Conservation (phyloP, 2,329 filamentous ascomycete genomes). For the Scleromitrula shiraiana region DNA sequence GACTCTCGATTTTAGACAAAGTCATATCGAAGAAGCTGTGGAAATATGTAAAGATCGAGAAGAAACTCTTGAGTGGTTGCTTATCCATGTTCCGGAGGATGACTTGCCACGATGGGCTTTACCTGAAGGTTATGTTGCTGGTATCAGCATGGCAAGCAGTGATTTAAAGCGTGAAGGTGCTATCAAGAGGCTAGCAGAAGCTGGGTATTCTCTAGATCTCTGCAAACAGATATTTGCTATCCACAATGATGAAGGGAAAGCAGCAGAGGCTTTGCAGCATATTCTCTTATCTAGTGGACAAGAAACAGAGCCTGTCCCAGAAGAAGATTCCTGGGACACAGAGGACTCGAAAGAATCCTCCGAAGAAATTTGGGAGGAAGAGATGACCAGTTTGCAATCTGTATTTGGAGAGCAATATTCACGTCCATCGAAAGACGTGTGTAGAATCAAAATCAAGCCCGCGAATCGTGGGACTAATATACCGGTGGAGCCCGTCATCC, state of each 20-base stretch:
- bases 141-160: slow-evolving; percentile 75
- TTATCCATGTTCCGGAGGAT: slow-evolving; percentile 95
- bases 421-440: slow-evolving; percentile 52
- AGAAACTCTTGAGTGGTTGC: slow-evolving; percentile 89
- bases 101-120: slow-evolving; percentile 90
- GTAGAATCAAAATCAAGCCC: slow-evolving; percentile 58
- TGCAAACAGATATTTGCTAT: slow-evolving; percentile 71
- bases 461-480: slow-evolving; percentile 43
- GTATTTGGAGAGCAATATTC: slow-evolving; percentile 73
- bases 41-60: slow-evolving; percentile 84
- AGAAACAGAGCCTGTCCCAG: slow-evolving; percentile 29
- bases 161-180: slow-evolving; percentile 75
- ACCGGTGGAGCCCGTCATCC: slow-evolving; percentile 47
- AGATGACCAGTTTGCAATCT: slow-evolving; percentile 73
- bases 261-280: slow-evolving; percentile 72
- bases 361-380: slow-evolving; percentile 72
- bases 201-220: slow-evolving; percentile 79
- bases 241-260: slow-evolving; percentile 61
- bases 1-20: slow-evolving; percentile 77
- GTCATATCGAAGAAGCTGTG: slow-evolving; percentile 82
- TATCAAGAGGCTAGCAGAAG: slow-evolving; percentile 71
- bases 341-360: slow-evolving; percentile 41
- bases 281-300: slow-evolving; percentile 48
- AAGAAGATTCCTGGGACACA: slow-evolving; percentile 29
- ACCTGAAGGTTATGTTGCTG: slow-evolving; percentile 84